Percentiles rank a stretch among this genome's conserved stretches.
These are phyloP conservation scores for Pseudopediastrum boryanum DNA, from an alignment of 139 green algal genomes.

Conservation along the genomic window DNA sequence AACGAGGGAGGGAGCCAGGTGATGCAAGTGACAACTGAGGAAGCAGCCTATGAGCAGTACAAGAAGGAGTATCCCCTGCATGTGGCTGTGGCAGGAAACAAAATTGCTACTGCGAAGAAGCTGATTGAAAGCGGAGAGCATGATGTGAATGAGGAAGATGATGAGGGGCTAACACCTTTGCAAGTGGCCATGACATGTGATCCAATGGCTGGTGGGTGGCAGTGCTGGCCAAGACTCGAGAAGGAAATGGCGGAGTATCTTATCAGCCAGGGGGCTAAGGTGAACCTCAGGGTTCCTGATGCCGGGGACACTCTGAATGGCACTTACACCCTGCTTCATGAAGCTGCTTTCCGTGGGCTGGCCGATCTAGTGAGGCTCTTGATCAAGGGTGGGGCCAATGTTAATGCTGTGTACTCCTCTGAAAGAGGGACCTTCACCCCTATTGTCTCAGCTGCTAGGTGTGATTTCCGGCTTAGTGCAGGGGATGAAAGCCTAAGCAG, in stretches of 20 bases:
- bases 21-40: background rate
- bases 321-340: background rate
- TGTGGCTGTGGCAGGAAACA: background rate
- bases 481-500: background rate
- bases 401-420: background rate
- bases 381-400: conserved; percentile 1
- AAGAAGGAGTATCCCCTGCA: background rate
- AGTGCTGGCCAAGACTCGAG: background rate
- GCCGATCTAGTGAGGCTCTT: background rate
- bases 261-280: conserved; percentile 16
- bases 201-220: background rate
- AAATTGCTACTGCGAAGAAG: background rate
- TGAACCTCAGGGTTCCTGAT: background rate
- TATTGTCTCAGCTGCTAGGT: background rate
- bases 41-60: background rate
- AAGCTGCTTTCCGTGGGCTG: conserved; percentile 4
- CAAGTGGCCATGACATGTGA: background rate
- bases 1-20: too few species aligned
- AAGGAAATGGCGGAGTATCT: background rate
- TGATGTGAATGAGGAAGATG: background rate
- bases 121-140: background rate
- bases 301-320: background rate
- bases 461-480: background rate
- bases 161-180: background rate
- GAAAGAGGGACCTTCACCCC: background rate